A percentile compares a stretch with the other conserved stretches of the same genome.
These are phyloP conservation scores for Neurospora tetraspora DNA, from an alignment of 495 filamentous ascomycete genomes.

Conservation along the genomic window DNA sequence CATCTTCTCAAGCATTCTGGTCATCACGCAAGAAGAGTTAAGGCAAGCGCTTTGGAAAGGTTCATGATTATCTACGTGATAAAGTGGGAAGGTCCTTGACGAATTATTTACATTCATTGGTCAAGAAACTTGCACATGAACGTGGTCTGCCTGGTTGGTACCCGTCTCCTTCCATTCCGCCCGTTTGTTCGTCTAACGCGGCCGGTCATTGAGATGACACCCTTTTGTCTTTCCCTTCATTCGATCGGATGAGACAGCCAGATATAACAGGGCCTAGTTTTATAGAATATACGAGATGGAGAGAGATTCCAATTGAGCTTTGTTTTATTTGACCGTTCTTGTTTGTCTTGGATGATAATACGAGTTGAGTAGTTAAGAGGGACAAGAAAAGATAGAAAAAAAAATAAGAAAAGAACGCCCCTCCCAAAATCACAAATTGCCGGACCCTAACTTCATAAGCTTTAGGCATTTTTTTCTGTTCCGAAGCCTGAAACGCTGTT, in stretches of 20 bases:
- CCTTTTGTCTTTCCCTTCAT: not conserved
- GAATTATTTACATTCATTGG: not conserved
- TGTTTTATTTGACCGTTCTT: not conserved
- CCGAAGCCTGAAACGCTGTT: conserved; percentile 7
- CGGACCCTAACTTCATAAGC: not conserved
- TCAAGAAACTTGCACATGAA: not conserved
- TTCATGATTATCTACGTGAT: not conserved
- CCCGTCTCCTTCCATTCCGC: not conserved
- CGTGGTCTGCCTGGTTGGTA: not conserved
- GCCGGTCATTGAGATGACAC: not conserved
- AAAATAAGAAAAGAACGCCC: not conserved
- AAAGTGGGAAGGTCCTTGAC: not conserved
- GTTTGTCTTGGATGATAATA: not conserved
- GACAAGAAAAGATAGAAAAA: not conserved
- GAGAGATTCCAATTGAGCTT: not conserved
- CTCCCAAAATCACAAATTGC: not conserved
- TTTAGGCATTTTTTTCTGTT: not conserved
- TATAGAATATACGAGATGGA: not conserved
- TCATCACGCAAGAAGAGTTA: not conserved
- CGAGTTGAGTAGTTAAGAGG: not conserved
- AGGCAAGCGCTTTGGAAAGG: not conserved
- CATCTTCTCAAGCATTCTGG: not conserved
- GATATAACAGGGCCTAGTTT: not conserved
- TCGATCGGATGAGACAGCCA: not conserved
- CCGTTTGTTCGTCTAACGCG: not conserved